A percentile compares a stretch with the other conserved stretches of the same genome.
Evolutionary conservation across 2,329 filamentous ascomycete genomes (phyloP).

Genomic region (Magnaporthiopsis rhizophila): DNA sequence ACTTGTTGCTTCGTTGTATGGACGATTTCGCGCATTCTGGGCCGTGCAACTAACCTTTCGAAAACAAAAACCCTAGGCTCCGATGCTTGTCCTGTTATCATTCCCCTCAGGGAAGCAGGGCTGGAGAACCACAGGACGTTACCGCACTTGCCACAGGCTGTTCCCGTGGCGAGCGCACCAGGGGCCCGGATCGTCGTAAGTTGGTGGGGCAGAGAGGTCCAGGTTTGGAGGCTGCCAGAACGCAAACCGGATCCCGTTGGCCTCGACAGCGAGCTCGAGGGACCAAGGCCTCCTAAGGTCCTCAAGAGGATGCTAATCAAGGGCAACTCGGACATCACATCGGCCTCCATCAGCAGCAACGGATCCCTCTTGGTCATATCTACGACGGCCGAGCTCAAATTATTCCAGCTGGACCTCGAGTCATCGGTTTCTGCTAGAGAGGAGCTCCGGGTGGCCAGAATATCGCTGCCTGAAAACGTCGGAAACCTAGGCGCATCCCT

Average conservation of each 20-base stretch:
- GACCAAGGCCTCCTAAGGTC: constrained; percentile 51
- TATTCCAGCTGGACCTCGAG: constrained; percentile 59
- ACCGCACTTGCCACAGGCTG: constrained; percentile 73
- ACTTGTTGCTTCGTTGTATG: neutral
- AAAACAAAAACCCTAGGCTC: constrained; percentile 47
- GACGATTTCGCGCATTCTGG: neutral
- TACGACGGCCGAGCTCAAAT: constrained; percentile 65
- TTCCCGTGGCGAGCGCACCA: constrained; percentile 65
- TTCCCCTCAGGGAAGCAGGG: constrained; percentile 70
- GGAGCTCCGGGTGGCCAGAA: constrained; percentile 61
- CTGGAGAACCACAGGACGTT: constrained; percentile 76
- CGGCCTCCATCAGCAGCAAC: constrained; percentile 56
- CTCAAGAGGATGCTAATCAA: constrained; percentile 60
- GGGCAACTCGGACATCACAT: constrained; percentile 77
- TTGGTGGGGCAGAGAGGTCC: constrained; percentile 87
- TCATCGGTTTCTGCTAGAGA: constrained; percentile 41
- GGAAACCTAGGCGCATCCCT: constrained; percentile 57
- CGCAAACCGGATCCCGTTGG: constrained; percentile 32
- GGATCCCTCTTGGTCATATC: constrained; percentile 70
- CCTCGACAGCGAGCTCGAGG: constrained; percentile 21
- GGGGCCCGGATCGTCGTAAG: constrained; percentile 70
- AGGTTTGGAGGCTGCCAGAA: constrained; percentile 61
- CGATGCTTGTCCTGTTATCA: constrained; percentile 73
- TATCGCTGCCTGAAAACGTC: constrained; percentile 54
- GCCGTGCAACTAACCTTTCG: constrained; percentile 21